A percentile compares a stretch with the other conserved stretches of the same genome.
Conservation (phyloP, 805 yeast species). For the Metschnikowia hibisci region DNA sequence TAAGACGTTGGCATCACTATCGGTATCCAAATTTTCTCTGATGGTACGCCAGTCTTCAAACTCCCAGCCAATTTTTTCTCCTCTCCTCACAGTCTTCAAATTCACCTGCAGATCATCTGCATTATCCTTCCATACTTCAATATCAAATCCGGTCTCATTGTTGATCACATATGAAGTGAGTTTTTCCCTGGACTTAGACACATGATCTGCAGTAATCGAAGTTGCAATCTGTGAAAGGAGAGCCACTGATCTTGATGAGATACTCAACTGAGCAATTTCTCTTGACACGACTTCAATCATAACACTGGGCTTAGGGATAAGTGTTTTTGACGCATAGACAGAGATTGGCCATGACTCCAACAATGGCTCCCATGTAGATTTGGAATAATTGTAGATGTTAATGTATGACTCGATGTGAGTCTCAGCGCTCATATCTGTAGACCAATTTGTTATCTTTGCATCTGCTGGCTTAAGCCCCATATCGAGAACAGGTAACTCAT, state of each 20-base stretch:
- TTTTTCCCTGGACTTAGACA: conserved; percentile 64
- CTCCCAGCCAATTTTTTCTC: conserved; percentile 69
- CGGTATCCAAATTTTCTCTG: conserved; percentile 73
- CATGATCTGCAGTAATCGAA: conserved; percentile 50
- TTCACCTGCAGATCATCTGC: conserved; percentile 36
- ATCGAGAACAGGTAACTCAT: conserved; percentile 85
- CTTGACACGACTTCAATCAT: conserved; percentile 71
- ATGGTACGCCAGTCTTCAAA: conserved; percentile 91
- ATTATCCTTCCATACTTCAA: conserved; percentile 70
- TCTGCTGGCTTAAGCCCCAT: conserved; percentile 68
- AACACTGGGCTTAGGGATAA: conserved; percentile 45
- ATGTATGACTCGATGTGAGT: conserved; percentile 60
- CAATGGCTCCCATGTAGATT: conserved; percentile 93
- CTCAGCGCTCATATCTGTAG: conserved; percentile 71
- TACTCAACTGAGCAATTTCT: conserved; percentile 70
- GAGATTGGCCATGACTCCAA: conserved; percentile 85
- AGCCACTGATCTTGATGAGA: conserved; percentile 79
- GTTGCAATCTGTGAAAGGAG: conserved; percentile 65
- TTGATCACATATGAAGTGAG: conserved; percentile 76
- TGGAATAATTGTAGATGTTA: conserved; percentile 81
- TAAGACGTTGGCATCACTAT: conserved; percentile 55
- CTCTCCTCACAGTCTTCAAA: conserved; percentile 40
- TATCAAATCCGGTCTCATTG: conserved; percentile 80
- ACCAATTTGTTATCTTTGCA: conserved; percentile 74
- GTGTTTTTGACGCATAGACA: conserved; percentile 55